Conservation (phyloP, 805 yeast genomes). For the Brettanomyces bruxellensis region DNA sequence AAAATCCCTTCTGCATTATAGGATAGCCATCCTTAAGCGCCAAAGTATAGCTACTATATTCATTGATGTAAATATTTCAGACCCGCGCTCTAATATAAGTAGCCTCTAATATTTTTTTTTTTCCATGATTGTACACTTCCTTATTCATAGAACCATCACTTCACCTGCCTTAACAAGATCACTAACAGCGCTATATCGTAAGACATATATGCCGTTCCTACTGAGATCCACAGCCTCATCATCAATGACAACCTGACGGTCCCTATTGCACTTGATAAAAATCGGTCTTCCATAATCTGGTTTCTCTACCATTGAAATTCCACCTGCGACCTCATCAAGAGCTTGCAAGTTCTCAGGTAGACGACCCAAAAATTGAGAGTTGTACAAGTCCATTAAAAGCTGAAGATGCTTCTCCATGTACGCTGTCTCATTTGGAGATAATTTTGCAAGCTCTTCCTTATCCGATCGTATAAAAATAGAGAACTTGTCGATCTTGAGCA, state of each 20-base stretch:
- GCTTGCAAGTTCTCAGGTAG: constrained; percentile 64
- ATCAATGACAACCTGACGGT: constrained; percentile 32
- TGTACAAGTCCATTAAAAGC: constrained; percentile 56
- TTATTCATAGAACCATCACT: constrained; percentile 30
- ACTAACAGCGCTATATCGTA: constrained; percentile 52
- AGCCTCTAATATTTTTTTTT: too few relatives aligned
- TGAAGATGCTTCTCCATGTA: constrained; percentile 66
- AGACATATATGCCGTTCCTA: constrained; percentile 63
- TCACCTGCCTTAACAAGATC: constrained; percentile 31
- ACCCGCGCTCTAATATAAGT: too few relatives aligned
- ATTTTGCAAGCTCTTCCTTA: constrained; percentile 27
- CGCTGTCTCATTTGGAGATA: constrained; percentile 51
- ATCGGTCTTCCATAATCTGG: constrained; percentile 78
- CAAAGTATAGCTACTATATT: too few relatives aligned
- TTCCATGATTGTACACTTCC: background rate
- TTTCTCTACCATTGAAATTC: constrained; percentile 63
- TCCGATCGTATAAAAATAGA: constrained; percentile 48
- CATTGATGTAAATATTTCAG: too few relatives aligned
- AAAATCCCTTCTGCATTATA: too few relatives aligned
- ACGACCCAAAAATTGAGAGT: constrained; percentile 52
- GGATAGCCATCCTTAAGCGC: too few relatives aligned
- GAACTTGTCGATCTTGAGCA: constrained; percentile 65
- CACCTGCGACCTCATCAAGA: constrained; percentile 66
- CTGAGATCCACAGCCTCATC: constrained; percentile 50
- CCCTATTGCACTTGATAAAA: constrained; percentile 48